Percentiles rank a stretch among this genome's conserved stretches.
Conservation (phyloP, 495 filamentous ascomycete genomes). For the Tetracladium setigerum region DNA sequence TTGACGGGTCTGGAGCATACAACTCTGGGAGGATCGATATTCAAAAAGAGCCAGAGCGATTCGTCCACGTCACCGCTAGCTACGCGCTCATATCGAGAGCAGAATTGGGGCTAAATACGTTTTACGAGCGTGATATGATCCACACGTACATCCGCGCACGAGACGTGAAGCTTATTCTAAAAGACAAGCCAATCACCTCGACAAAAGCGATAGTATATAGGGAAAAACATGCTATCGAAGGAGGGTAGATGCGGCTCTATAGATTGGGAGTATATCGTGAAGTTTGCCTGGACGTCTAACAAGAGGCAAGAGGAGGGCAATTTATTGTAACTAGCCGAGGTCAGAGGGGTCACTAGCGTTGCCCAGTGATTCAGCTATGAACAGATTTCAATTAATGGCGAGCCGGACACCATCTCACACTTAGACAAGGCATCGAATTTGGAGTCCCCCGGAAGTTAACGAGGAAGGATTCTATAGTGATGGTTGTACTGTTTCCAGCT, state of each 20-base stretch:
- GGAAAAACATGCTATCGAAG: constrained; percentile 19
- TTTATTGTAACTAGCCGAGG: constrained; percentile 21
- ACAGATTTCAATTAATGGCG: constrained; percentile 17
- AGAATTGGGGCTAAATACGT: constrained; percentile 26
- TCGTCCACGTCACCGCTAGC: constrained; percentile 21
- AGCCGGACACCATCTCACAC: constrained; percentile 16
- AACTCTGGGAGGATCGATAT: constrained; percentile 28
- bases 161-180: constrained; percentile 11
- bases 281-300: constrained; percentile 24
- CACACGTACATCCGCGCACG: constrained; percentile 11
- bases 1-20: constrained; percentile 31
- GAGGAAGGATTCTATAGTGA: constrained; percentile 17
- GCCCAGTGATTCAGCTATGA: constrained; percentile 15
- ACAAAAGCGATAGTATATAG: constrained; percentile 13
- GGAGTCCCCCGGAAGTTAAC: constrained; percentile 7
- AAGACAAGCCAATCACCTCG: constrained; percentile 13
- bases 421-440: constrained; percentile 14
- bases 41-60: constrained; percentile 25
- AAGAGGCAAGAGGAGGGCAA: constrained; percentile 20
- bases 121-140: constrained; percentile 14
- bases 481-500: constrained; percentile 11
- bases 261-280: constrained; percentile 21
- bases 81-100: constrained; percentile 26
- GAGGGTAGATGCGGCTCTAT: constrained; percentile 9
- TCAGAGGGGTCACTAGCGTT: constrained; percentile 17